Conservation (phyloP, 2,329 filamentous ascomycete genomes). For the Ceratocystis albifundus region DNA sequence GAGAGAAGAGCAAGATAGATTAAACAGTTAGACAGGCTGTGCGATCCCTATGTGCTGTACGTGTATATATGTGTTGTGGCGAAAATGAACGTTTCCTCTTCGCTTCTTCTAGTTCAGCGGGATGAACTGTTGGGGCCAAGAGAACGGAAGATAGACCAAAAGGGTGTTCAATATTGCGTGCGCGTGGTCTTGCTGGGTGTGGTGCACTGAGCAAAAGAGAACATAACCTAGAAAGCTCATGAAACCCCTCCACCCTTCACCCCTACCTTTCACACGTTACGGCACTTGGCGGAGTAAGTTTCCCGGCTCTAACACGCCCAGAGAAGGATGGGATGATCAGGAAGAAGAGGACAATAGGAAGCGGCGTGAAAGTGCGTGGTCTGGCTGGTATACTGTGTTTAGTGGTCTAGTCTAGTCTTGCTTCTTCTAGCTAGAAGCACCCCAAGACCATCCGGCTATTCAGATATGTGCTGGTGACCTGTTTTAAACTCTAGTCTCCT, state of each 20-base stretch:
- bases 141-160: too few relatives aligned
- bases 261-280: neutral
- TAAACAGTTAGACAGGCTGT: too few relatives aligned
- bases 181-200: too few relatives aligned
- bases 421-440: conserved; percentile 1
- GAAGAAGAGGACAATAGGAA: neutral
- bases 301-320: neutral
- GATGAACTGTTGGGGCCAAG: too few relatives aligned
- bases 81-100: too few relatives aligned
- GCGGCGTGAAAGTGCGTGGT: neutral
- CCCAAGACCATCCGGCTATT: neutral
- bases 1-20: too few relatives aligned
- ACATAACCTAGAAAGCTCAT: neutral
- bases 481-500: neutral
- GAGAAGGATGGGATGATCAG: neutral
- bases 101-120: too few relatives aligned
- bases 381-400: neutral
- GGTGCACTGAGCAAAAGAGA: neutral
- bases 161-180: too few relatives aligned
- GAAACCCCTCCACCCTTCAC: neutral
- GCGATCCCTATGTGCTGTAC: too few relatives aligned
- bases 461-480: neutral
- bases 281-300: neutral
- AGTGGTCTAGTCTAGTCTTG: too few relatives aligned
- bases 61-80: too few relatives aligned